These are phyloP conservation scores for Huntiella moniliformis DNA, from an alignment of 2,329 filamentous ascomycete species.

Conservation along the genomic window DNA sequence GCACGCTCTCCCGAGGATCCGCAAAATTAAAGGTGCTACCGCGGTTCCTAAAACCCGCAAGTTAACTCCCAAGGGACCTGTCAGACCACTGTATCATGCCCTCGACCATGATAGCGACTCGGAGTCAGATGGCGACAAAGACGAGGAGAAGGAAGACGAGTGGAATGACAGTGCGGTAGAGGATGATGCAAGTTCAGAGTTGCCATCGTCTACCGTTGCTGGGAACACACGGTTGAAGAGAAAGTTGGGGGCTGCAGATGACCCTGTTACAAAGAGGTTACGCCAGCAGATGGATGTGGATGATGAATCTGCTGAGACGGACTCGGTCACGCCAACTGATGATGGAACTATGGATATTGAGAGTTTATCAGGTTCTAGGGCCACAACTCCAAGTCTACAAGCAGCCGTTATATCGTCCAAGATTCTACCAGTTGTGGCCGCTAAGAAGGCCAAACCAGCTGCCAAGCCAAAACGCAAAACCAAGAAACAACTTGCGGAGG, in stretches of 20 bases:
- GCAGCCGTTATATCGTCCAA: constrained; percentile 20
- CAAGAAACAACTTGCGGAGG: constrained; percentile 57
- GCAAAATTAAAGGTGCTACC: constrained; percentile 38
- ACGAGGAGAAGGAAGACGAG: constrained; percentile 38
- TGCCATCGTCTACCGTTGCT: constrained; percentile 43
- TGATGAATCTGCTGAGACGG: constrained; percentile 56
- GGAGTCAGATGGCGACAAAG: constrained; percentile 72
- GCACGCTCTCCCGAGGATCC: constrained; percentile 52
- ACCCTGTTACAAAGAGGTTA: constrained; percentile 46
- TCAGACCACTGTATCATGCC: constrained; percentile 62
- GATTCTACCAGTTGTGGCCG: constrained; percentile 15
- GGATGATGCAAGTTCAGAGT: constrained; percentile 54
- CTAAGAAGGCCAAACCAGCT: constrained; percentile 31
- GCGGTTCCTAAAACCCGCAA: constrained; percentile 21
- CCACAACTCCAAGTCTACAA: constrained; percentile 26
- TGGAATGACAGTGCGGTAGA: constrained; percentile 30
- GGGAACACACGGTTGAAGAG: constrained; percentile 41
- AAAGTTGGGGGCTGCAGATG: constrained; percentile 36
- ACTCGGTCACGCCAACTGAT: constrained; percentile 33
- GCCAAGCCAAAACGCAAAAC: constrained; percentile 52
- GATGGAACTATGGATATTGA: constrained; percentile 21
- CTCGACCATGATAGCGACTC: constrained; percentile 30
- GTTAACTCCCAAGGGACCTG: constrained; percentile 39
- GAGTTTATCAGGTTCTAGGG: constrained; percentile 26
- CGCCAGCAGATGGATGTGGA: constrained; percentile 50